phyloP scores from a whole-genome alignment of 129 eudicot species.

The Arctium lappa region DNA sequence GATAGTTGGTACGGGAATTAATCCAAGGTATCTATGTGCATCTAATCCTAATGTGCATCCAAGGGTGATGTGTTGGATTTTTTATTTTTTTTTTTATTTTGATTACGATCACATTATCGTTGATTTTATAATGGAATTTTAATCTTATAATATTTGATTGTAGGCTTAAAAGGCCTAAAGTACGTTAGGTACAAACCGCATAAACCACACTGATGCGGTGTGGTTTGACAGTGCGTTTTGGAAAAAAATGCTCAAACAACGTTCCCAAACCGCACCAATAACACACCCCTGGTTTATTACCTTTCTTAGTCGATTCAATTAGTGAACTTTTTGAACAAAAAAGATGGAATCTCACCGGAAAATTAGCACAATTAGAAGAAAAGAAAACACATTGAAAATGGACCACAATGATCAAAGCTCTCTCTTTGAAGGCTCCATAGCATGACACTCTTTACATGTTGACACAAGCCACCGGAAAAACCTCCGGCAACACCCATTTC shows the following conservation, averaged over 20 bases:
- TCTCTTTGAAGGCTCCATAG: constrained; percentile 49
- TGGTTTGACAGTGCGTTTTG: no score
- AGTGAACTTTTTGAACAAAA: not conserved
- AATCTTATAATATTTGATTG: no score
- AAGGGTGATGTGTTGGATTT: no score
- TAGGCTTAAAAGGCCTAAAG: no score
- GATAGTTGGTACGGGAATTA: no score
- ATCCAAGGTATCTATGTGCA: no score
- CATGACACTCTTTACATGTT: constrained; percentile 64
- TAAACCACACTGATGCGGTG: no score
- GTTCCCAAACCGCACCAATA: not conserved
- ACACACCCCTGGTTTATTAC: no score
- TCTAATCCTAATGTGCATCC: no score
- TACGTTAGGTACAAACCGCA: no score
- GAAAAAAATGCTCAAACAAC: no score
- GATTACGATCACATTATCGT: not conserved
- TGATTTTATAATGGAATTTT: no score
- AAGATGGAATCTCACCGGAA: constrained; percentile 14
- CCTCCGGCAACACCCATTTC: constrained; percentile 41
- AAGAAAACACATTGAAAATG: constrained; percentile 12
- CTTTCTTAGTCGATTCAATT: not conserved
- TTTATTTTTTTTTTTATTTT: not conserved
- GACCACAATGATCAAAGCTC: not conserved
- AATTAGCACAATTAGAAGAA: constrained; percentile 20
- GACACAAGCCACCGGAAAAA: constrained; percentile 47